Conservation (phyloP, 139 green algal genomes). For the Chlamydomonas asymmetrica region DNA sequence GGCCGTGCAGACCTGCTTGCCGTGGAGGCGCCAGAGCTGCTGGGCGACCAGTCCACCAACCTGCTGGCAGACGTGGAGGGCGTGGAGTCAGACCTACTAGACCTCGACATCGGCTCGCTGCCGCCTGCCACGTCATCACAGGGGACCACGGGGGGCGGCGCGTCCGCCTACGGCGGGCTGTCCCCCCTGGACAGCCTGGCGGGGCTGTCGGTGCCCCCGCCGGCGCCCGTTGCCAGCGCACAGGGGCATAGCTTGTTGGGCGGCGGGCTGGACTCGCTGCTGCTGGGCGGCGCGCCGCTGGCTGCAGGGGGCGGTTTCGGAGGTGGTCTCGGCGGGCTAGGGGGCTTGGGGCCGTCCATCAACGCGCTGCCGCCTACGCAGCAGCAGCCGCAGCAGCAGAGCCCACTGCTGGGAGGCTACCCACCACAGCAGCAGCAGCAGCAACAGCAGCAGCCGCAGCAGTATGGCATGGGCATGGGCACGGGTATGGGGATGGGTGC, state of each 20-base stretch:
- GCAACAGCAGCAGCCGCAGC: conserved; percentile 8
- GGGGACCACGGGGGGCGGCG: too few species aligned
- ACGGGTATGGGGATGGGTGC: background rate
- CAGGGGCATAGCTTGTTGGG: too few species aligned
- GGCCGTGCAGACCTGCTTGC: conserved; percentile 31
- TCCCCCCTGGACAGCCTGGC: too few species aligned
- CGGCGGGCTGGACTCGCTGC: too few species aligned
- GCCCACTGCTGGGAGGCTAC: background rate
- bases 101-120: background rate
- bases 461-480: too few species aligned
- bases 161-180: too few species aligned
- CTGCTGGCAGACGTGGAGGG: conserved; percentile 50
- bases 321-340: background rate
- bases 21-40: conserved; percentile 19
- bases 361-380: background rate
- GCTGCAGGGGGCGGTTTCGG: background rate
- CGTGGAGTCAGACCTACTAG: conserved; percentile 27
- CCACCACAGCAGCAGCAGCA: background rate
- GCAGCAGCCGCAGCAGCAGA: conserved; percentile 6
- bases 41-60: conserved; percentile 48
- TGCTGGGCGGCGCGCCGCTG: too few species aligned
- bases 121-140: too few species aligned
- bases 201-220: too few species aligned
- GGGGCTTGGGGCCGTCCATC: background rate
- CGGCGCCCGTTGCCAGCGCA: too few species aligned